Base-by-base conservation (phyloP, 2,329 filamentous ascomycete genomes). In the Aspergillus novofumigatus region DNA sequence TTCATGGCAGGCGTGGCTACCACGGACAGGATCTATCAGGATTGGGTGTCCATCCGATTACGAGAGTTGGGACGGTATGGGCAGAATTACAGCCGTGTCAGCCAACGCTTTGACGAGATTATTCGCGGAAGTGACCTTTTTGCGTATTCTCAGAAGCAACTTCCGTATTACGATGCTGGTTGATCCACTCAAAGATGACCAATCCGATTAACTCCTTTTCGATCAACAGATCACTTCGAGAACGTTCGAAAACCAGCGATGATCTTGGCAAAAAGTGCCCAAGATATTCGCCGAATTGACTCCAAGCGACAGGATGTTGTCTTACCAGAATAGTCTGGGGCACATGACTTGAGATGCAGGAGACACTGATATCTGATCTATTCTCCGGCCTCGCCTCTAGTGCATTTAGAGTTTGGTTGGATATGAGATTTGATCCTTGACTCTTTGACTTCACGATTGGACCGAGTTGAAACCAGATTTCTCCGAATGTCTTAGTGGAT, bases 21-120 rank as follows among this genome's bases (percentile, higher is more conserved):
- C 14, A 54, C 60, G 1, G 67, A 69, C 32, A 54, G 53, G 5
- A 67, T 66, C 9, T 65, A 65, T 53, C 61, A 64, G 48, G 67
- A 69, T 53, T 70, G 68, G 67, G 64, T 68, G 25, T 65, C 67
- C 17, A 67, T 67, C 26, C 63, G 64, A 21, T 52, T 70, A 32
- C 59, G 59, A 4, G 66, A 67, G 44, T 56, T 68, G 14, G 61
- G 67, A 23, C 62, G 59, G 25, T 65, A 66, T 56, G 66, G 62
- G 20, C 61, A 63, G 44, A 68, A 68, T 42, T 67, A 59, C 49
- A 55, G 50, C n/a, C 61, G 61, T 7, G 62, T 63, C 20, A 67
- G 63, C 29, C 21, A 26, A 14, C 60, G 62, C 4, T 69, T 61
- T 53, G 66, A 65, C 51, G 64, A 67, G 51, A 59, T 67, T 14